A percentile compares a stretch with the other conserved stretches of the same genome.
Conservation (phyloP, 192 early-diverging fungal genomes). For the Kappamyces sp. region DNA sequence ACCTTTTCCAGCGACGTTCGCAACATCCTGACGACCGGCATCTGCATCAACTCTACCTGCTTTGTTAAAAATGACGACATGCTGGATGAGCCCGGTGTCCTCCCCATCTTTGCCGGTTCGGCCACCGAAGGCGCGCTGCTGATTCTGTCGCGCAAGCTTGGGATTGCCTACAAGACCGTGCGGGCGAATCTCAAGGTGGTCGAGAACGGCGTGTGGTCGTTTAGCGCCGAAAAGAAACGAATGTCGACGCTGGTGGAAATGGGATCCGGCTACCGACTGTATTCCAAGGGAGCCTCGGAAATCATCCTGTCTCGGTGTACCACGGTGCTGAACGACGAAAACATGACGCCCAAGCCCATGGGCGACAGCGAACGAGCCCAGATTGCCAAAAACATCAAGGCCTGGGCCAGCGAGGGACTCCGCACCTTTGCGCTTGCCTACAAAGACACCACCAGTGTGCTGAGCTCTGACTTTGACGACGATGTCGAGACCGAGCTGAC, state of each 20-base stretch:
- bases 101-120: constrained; percentile 46
- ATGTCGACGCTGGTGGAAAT: constrained; percentile 46
- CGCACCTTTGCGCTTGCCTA: constrained; percentile 49
- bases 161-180: constrained; percentile 38
- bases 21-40: constrained; percentile 35
- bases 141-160: constrained; percentile 38
- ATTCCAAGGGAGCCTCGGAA: constrained; percentile 55
- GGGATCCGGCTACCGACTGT: constrained; percentile 31
- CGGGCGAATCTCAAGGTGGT: constrained; percentile 31
- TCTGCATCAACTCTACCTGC: constrained; percentile 50
- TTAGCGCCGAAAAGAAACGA: constrained; percentile 50
- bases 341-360: constrained; percentile 19
- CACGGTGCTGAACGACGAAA: constrained; percentile 34
- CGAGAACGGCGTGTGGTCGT: constrained; percentile 50
- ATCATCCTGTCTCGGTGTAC: constrained; percentile 50
- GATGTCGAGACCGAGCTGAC: constrained; percentile 46
- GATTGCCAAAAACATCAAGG: constrained; percentile 41
- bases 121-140: constrained; percentile 58
- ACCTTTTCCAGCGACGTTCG: constrained; percentile 29
- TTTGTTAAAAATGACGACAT: constrained; percentile 47
- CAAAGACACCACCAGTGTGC: constrained; percentile 37
- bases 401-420: constrained; percentile 52
- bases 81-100: constrained; percentile 18
- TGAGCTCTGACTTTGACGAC: constrained; percentile 28
- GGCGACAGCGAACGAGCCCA: constrained; percentile 18